Evolutionary conservation across 2,329 filamentous ascomycete genomes (phyloP).

Genomic region (Plenodomus tracheiphilus): DNA sequence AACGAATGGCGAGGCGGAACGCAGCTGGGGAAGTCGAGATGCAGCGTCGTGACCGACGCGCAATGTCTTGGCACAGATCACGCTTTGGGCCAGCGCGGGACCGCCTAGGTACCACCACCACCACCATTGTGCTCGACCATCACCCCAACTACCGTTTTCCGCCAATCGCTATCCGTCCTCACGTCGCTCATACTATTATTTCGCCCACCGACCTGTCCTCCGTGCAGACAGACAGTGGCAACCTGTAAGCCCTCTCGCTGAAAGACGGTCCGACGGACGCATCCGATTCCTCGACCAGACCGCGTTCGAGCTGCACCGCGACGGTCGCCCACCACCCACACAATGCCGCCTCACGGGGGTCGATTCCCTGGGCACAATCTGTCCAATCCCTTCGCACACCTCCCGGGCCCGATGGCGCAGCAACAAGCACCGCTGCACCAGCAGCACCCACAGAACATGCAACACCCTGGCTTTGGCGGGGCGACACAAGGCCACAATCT

Average conservation of each 20-base stretch:
- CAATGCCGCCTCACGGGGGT: constrained; percentile 62
- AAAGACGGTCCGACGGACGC: background rate
- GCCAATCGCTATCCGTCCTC: background rate
- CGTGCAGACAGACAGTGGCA: background rate
- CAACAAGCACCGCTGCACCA: constrained; percentile 16
- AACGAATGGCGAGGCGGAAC: constrained; percentile 7
- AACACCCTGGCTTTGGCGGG: constrained; percentile 68
- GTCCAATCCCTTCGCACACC: constrained; percentile 62
- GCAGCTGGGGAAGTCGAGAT: background rate
- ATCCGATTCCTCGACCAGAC: background rate
- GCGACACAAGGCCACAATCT: constrained; percentile 63
- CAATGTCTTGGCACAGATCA: constrained; percentile 17
- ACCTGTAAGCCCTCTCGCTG: background rate
- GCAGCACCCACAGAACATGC: constrained; percentile 58
- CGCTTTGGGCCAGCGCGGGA: background rate
- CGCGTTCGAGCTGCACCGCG: background rate
- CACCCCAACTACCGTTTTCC: no score
- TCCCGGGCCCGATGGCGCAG: constrained; percentile 48
- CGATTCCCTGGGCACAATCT: constrained; percentile 62
- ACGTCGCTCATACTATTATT: background rate
- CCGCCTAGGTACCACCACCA: no score
- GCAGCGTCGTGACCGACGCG: background rate
- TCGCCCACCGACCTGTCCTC: background rate
- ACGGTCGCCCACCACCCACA: constrained; percentile 16
- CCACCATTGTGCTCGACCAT: background rate